Percentiles rank a stretch among this genome's conserved stretches.
Evolutionary conservation across 805 yeast genomes (phyloP).

Genomic region (Ogataea pignaliae): DNA sequence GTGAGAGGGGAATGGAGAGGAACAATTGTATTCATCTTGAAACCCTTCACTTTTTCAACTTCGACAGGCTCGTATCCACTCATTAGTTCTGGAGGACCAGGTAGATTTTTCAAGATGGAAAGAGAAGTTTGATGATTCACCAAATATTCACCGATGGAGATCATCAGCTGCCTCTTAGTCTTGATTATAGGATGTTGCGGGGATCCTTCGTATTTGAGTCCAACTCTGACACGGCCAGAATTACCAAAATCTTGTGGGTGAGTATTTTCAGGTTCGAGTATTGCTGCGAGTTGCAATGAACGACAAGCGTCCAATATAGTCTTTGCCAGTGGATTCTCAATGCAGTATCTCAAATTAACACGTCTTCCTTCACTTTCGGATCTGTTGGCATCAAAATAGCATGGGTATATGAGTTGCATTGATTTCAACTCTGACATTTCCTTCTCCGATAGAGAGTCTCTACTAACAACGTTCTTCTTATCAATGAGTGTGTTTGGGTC

Average conservation of each 20-base stretch:
- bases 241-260: slow-evolving; percentile 98
- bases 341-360: slow-evolving; percentile 63
- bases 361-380: slow-evolving; percentile 81
- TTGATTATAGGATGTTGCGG: slow-evolving; percentile 31
- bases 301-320: slow-evolving; percentile 69
- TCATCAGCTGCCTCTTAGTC: slow-evolving; percentile 64
- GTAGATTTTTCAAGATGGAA: slow-evolving; percentile 55
- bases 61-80: slow-evolving; percentile 48
- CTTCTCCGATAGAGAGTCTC: slow-evolving; percentile 40
- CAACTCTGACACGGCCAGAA: slow-evolving; percentile 90
- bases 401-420: slow-evolving; percentile 81
- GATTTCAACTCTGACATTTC: slow-evolving; percentile 60
- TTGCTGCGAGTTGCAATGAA: slow-evolving; percentile 26
- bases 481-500: slow-evolving; percentile 9
- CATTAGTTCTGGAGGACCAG: slow-evolving; percentile 59
- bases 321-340: slow-evolving; percentile 83
- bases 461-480: slow-evolving; percentile 13
- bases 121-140: slow-evolving; percentile 66
- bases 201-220: slow-evolving; percentile 47
- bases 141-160: slow-evolving; percentile 56
- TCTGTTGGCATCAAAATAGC: slow-evolving; percentile 81
- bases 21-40: slow-evolving; percentile 78
- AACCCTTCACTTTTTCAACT: slow-evolving; percentile 79
- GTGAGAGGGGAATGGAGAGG: slow-evolving; percentile 83
- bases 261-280: slow-evolving; percentile 73